Evolutionary conservation across 1,139 yeast species (phyloP).

Genomic region (Wickerhamomyces sp.): DNA sequence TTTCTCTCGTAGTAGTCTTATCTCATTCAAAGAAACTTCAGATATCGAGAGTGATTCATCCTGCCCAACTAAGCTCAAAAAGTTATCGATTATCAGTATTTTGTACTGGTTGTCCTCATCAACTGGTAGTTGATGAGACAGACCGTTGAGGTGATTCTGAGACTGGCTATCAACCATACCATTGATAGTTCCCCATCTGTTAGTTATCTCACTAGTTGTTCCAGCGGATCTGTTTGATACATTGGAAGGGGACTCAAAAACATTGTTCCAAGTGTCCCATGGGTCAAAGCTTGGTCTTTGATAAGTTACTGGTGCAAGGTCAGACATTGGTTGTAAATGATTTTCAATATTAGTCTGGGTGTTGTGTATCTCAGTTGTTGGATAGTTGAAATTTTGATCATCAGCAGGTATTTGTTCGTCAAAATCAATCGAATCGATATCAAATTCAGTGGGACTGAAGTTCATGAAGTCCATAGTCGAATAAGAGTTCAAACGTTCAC

Average conservation of each 20-base stretch:
- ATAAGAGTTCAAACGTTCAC: conserved; percentile 10
- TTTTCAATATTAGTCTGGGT: not conserved
- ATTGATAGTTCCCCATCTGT: not conserved
- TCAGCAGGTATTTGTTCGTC: not conserved
- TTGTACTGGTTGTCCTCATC: conserved; percentile 1
- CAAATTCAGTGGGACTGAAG: conserved; percentile 1
- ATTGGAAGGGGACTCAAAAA: not conserved
- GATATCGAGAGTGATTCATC: not conserved
- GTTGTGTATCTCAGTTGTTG: conserved; percentile 1
- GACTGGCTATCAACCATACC: not conserved
- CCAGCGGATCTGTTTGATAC: conserved; percentile 4
- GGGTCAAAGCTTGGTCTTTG: conserved; percentile 6
- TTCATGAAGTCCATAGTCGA: not conserved
- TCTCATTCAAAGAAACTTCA: not conserved
- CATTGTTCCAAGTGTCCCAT: conserved; percentile 5
- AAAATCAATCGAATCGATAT: conserved; percentile 1
- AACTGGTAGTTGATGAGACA: too few species aligned
- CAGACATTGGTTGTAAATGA: conserved; percentile 21
- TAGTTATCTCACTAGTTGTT: not conserved
- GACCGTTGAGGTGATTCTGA: not conserved
- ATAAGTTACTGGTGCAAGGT: conserved; percentile 7
- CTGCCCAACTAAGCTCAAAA: conserved; percentile 4
- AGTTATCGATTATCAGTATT: conserved; percentile 5
- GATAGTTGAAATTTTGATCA: not conserved
- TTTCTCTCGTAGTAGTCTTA: not conserved